Base-by-base conservation (phyloP, 805 yeast genomes). In the Starmerella etchellsii region DNA sequence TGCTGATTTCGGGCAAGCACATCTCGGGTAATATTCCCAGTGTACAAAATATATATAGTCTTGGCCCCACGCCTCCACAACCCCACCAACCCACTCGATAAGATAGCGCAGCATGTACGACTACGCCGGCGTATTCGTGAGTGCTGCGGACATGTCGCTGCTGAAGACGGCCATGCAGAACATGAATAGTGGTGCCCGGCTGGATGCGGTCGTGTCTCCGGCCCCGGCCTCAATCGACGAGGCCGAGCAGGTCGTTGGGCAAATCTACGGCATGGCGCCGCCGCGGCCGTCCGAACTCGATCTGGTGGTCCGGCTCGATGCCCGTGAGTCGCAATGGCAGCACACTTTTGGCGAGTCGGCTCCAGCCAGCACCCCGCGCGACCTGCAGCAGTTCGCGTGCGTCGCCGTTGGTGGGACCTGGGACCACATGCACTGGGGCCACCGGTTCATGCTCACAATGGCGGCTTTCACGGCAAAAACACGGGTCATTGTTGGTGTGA, bases 401-500 rank as follows among this genome's bases (percentile, higher is more conserved):
- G 57, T 48, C 0, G 60, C 95, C 0, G 76, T 88, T 1, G 98
- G 98, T 0, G 99, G 99, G 0, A 91, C 98, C 0, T 91, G 91
- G 63, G 99, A 91, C 56, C 97, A 91, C 61, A 56, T 91, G 28
- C 99, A 91, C 53, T 94, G 81, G 55, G 99, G 97, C 0, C 99
- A 91, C 61, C 83, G 81, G 58, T 78, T 91, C 23, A 64, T 91
- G 22, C 65, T 91, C 9, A 76, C 91, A 0, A 66, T 81, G 44
- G 68, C 94, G 0, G 73, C 76, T 0, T 84, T 76, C 53, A 48
- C 82, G 7, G 67, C 93, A 0, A 52, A 60, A 2, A 50, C 58
- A 2, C 62, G 59, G 19, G 62, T 91, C 13, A 79, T 88, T 36
- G 67, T 91, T 6, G 99, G 98, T 0, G 65, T 91, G 3, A 84